phyloP scores from a whole-genome alignment of 495 filamentous ascomycete genomes.

The Trichocladium antarcticum region DNA sequence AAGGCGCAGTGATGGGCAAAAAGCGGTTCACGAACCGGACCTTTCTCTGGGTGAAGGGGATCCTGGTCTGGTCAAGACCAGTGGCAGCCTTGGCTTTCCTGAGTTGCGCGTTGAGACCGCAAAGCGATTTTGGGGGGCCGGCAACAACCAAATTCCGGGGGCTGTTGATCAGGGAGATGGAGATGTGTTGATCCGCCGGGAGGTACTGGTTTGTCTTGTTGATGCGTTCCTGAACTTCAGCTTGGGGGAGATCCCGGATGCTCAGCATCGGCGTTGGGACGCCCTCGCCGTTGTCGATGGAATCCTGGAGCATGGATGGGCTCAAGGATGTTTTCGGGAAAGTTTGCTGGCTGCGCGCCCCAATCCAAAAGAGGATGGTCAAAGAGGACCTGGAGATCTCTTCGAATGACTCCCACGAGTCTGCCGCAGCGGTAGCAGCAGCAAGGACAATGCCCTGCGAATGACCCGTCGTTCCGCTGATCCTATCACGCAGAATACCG shows the following conservation, averaged over 20 bases:
- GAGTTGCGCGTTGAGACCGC: slow-evolving; percentile 85
- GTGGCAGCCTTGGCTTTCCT: slow-evolving; percentile 96
- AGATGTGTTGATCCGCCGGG: slow-evolving; percentile 81
- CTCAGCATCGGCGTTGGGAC: slow-evolving; percentile 94
- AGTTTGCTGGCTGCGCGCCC: slow-evolving; percentile 92
- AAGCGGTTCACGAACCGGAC: slow-evolving; percentile 94
- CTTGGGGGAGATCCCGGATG: slow-evolving; percentile 77
- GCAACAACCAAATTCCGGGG: slow-evolving; percentile 95
- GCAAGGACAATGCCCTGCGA: slow-evolving; percentile 94
- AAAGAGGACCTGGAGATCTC: slow-evolving; percentile 65
- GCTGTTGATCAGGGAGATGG: slow-evolving; percentile 91
- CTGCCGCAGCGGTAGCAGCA: slow-evolving; percentile 77
- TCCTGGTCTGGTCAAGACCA: slow-evolving; percentile 87
- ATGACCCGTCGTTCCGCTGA: slow-evolving; percentile 86
- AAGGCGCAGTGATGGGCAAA: slow-evolving; percentile 92
- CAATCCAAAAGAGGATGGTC: slow-evolving; percentile 98
- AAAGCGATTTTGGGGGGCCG: slow-evolving; percentile 87
- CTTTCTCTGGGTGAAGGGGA: slow-evolving; percentile 91
- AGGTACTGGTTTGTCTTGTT: slow-evolving; percentile 93
- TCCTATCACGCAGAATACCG: slow-evolving; percentile 67
- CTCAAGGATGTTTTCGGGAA: slow-evolving; percentile 90
- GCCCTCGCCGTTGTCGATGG: slow-evolving; percentile 86
- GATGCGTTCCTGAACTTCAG: slow-evolving; percentile 85
- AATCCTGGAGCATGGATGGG: slow-evolving; percentile 87
- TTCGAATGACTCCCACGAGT: slow-evolving; percentile 81